Evolutionary conservation across 129 eudicot genomes (phyloP).

Genomic region (Daucus carota): DNA sequence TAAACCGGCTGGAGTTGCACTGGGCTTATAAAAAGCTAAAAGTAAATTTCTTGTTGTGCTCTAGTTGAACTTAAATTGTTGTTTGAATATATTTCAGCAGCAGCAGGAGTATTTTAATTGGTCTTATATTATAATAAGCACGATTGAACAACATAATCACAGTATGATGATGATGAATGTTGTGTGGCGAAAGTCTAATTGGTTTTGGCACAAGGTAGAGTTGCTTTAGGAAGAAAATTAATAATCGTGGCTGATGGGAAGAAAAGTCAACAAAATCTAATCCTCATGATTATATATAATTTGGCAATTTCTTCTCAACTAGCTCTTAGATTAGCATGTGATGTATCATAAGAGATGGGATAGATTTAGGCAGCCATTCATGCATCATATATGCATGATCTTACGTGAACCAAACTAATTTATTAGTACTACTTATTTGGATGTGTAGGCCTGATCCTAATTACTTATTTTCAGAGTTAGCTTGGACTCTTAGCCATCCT

Average conservation of each 20-base stretch:
- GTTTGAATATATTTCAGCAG: too few relatives aligned
- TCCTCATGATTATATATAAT: neutral
- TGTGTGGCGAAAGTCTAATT: neutral
- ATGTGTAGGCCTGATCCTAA: neutral
- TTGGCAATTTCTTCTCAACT: neutral
- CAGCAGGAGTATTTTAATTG: too few relatives aligned
- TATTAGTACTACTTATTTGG: too few relatives aligned
- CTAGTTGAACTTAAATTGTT: too few relatives aligned
- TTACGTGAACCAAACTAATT: constrained; percentile 4
- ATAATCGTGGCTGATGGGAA: neutral
- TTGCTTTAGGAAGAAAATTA: neutral
- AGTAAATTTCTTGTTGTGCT: too few relatives aligned
- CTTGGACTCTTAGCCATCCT: neutral
- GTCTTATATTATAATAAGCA: neutral
- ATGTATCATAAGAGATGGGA: neutral
- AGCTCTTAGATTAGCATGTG: neutral
- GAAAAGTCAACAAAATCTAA: neutral
- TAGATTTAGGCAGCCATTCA: constrained; percentile 10
- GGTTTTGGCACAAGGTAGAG: neutral
- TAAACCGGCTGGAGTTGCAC: too few relatives aligned
- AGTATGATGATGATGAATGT: neutral
- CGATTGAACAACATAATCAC: constrained; percentile 2
- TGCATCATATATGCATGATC: constrained; percentile 9
- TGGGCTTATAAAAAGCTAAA: too few relatives aligned
- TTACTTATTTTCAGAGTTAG: neutral